Percentiles rank a stretch among this genome's conserved stretches.
phyloP scores from a whole-genome alignment of 2,329 filamentous ascomycete species.

The Microcyclospora tardicrescens region DNA sequence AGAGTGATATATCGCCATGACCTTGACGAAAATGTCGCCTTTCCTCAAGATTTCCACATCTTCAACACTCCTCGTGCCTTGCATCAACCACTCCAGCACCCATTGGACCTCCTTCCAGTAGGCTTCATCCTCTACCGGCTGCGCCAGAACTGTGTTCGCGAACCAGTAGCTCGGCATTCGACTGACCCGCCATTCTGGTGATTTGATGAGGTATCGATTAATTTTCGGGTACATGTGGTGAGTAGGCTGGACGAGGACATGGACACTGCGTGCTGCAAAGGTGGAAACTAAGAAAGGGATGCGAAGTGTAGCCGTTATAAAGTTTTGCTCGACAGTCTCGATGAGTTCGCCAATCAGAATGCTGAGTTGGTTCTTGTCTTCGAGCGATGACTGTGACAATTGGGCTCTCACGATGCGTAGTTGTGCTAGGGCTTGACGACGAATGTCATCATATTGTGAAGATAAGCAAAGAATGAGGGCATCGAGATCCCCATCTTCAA shows the following conservation, averaged over 20 bases:
- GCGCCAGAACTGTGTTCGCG: conserved; percentile 59
- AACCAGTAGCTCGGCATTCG: conserved; percentile 47
- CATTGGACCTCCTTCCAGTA: conserved; percentile 62
- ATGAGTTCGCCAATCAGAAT: conserved; percentile 66
- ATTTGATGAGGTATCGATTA: conserved; percentile 68
- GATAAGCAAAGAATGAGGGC: conserved; percentile 62
- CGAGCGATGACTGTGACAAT: conserved; percentile 50
- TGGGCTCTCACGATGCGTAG: conserved; percentile 49
- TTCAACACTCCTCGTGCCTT: conserved; percentile 45
- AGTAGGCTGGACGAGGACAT: conserved; percentile 60
- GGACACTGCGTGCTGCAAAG: conserved; percentile 58
- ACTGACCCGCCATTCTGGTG: conserved; percentile 56
- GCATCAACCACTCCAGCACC: conserved; percentile 59
- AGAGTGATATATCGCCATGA: conserved; percentile 56
- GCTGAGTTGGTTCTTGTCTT: conserved; percentile 66
- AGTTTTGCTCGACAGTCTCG: conserved; percentile 49
- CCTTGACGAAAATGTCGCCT: conserved; percentile 58
- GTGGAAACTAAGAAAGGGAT: conserved; percentile 63
- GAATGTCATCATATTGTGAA: conserved; percentile 61
- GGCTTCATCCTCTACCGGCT: conserved; percentile 58
- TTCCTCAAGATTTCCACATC: conserved; percentile 50
- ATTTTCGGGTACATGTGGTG: conserved; percentile 77
- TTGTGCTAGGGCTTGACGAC: conserved; percentile 61
- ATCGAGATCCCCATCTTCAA: conserved; percentile 63
- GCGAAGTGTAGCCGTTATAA: conserved; percentile 28